phyloP scores from a whole-genome alignment of 2,329 filamentous ascomycete species.

The Tolypocladium amazonense region DNA sequence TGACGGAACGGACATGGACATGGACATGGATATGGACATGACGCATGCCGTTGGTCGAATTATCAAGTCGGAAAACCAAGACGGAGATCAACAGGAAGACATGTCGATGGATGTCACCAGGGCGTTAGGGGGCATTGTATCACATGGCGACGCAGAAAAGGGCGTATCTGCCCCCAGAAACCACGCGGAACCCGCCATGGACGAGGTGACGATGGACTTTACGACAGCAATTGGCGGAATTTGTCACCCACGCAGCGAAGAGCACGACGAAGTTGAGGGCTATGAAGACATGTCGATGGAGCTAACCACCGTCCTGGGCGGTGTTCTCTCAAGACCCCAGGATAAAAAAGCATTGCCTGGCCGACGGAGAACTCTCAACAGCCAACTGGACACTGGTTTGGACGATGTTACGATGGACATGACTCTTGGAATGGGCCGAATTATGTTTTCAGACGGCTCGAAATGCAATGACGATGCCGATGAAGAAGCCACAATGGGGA shows the following conservation, averaged over 20 bases:
- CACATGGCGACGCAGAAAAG: conserved; percentile 18
- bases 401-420: conserved; percentile 39
- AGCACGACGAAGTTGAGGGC: conserved; percentile 25
- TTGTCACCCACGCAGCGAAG: conserved; percentile 20
- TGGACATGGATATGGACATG: conserved; percentile 37
- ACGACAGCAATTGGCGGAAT: conserved; percentile 72
- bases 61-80: conserved; percentile 31
- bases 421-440: conserved; percentile 46
- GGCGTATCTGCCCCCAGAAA: conserved; percentile 2
- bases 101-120: conserved; percentile 93
- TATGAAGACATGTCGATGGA: conserved; percentile 74
- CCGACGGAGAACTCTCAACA: conserved; percentile 12
- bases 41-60: conserved; percentile 47
- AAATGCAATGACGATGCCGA: conserved; percentile 20
- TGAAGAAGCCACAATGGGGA: conserved; percentile 38
- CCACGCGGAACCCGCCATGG: conserved; percentile 23
- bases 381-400: conserved; percentile 18
- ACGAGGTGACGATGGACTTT: conserved; percentile 62
- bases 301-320: conserved; percentile 55
- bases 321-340: conserved; percentile 30
- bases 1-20: conserved; percentile 25
- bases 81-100: conserved; percentile 40
- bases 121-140: conserved; percentile 69
- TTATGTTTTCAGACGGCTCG: conserved; percentile 22
- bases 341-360: conserved; percentile 11